Conservation (phyloP, 352 stramenopile genomes). For the Pythium monospermum region DNA sequence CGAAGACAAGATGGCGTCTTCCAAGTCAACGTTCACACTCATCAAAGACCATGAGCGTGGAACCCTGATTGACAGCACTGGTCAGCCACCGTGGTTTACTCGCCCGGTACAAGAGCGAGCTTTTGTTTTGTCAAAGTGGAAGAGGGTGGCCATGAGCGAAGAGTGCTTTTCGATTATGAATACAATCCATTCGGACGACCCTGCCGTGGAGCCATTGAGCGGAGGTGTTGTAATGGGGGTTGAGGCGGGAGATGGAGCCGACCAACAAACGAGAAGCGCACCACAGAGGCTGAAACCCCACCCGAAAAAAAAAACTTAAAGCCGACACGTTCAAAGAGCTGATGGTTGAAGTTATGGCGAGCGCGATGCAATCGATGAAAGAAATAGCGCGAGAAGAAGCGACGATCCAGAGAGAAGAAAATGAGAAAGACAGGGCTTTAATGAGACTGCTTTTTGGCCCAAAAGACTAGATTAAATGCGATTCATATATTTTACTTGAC, state of each 20-base stretch:
- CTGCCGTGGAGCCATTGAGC: background rate
- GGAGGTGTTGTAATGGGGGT: background rate
- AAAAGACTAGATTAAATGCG: background rate
- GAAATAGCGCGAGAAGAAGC: background rate
- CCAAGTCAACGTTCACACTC: background rate
- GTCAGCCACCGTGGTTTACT: background rate
- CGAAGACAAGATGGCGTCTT: slow-evolving; percentile 1
- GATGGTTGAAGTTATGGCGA: background rate
- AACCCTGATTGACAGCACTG: background rate
- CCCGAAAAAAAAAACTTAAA: background rate
- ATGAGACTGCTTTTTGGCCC: background rate
- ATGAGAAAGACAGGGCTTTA: background rate
- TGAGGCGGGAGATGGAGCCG: background rate
- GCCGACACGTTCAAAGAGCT: background rate
- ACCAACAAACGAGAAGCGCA: too few species aligned
- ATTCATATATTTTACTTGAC: too few species aligned
- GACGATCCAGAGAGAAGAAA: background rate
- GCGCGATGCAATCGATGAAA: background rate
- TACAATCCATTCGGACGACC: background rate
- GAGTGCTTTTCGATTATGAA: background rate
- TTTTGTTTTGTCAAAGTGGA: background rate
- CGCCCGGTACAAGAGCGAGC: background rate
- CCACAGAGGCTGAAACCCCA: background rate
- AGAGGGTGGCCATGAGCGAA: background rate
- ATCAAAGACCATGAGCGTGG: background rate